These are phyloP conservation scores for Hexamita inflata DNA, from an alignment of 208 protist genomes.

Conservation along the genomic window DNA sequence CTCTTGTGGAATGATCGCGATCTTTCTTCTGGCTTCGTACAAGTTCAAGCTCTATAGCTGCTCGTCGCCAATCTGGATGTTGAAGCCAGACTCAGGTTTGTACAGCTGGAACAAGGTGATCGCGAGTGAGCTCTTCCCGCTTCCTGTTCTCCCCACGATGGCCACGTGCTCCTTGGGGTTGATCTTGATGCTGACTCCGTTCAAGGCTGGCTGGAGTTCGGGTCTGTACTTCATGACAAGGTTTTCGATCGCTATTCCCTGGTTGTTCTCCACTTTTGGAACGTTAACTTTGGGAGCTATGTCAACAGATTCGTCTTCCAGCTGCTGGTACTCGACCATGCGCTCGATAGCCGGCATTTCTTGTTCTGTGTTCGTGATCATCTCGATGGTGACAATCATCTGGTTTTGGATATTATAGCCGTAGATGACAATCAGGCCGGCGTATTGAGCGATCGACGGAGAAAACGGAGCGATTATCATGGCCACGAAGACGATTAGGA, in stretches of 20 bases:
- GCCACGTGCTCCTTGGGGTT: constrained; percentile 40
- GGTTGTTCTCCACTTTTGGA: too few relatives aligned
- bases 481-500: too few relatives aligned
- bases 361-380: background rate
- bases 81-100: constrained; percentile 14
- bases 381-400: background rate
- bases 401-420: background rate
- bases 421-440: background rate
- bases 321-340: background rate
- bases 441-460: background rate
- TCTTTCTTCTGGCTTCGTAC: constrained; percentile 9
- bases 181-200: constrained; percentile 38
- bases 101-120: constrained; percentile 40
- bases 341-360: background rate
- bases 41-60: constrained; percentile 34
- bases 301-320: background rate
- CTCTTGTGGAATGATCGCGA: constrained; percentile 47
- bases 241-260: constrained; percentile 29
- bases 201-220: constrained; percentile 32
- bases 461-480: too few relatives aligned
- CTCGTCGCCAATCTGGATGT: constrained; percentile 37
- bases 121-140: constrained; percentile 44
- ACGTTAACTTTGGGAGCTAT: background rate
- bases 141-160: constrained; percentile 48
- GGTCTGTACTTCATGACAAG: constrained; percentile 39